A percentile compares a stretch with the other conserved stretches of the same genome.
phyloP scores from a whole-genome alignment of 129 eudicot genomes.

The Erigeron canadensis region DNA sequence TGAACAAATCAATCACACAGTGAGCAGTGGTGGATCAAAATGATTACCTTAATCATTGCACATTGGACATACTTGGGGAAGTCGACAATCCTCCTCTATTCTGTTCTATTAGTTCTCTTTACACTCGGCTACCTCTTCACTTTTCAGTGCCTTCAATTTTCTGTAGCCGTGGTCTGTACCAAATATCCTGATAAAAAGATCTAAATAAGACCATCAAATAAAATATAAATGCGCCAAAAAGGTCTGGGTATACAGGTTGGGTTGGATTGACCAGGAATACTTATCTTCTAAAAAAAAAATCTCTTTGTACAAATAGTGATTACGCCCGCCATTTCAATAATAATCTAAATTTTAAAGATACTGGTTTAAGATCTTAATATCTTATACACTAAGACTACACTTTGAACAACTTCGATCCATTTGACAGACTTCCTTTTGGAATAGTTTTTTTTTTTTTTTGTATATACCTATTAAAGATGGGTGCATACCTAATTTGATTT shows the following conservation, averaged over 20 bases:
- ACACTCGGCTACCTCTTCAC: constrained; percentile 45
- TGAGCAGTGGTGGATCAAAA: constrained; percentile 17
- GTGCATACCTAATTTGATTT: background rate
- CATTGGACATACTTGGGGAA: constrained; percentile 18
- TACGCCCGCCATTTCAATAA: background rate
- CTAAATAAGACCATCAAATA: background rate
- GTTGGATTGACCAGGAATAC: background rate
- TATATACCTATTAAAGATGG: background rate
- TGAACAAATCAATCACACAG: background rate
- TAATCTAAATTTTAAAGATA: background rate
- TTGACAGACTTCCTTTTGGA: background rate
- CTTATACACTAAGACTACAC: background rate
- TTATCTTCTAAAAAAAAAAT: background rate
- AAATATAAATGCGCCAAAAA: background rate
- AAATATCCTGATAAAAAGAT: constrained; percentile 60
- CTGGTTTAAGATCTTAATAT: background rate
- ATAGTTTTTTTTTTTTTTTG: background rate
- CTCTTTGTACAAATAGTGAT: background rate
- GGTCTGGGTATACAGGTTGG: background rate
- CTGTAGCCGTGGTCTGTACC: constrained; percentile 94
- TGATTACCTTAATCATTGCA: constrained; percentile 23
- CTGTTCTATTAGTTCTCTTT: constrained; percentile 39
- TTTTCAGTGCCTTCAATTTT: constrained; percentile 68
- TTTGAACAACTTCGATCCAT: background rate
- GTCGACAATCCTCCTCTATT: constrained; percentile 17